Percentiles rank a stretch among this genome's conserved stretches.
phyloP scores from a whole-genome alignment of 164 flowering plant species.

The Vitis cinerea region DNA sequence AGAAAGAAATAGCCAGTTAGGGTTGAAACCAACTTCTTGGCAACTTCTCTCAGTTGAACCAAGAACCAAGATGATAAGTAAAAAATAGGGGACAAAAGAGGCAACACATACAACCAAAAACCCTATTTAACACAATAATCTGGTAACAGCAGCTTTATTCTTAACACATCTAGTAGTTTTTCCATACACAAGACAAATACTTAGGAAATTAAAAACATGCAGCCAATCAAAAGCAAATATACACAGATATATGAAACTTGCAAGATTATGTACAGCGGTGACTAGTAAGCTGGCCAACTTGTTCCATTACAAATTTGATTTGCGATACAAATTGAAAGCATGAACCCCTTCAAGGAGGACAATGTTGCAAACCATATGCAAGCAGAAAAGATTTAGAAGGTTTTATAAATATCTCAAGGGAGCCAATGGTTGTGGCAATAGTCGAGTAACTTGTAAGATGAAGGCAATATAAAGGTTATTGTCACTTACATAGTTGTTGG shows the following conservation, averaged over 20 bases:
- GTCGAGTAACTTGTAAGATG: not conserved
- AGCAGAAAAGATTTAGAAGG: slow-evolving; percentile 2
- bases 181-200: not conserved
- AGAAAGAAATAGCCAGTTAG: not conserved
- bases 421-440: not conserved
- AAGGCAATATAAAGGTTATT: slow-evolving; percentile 11
- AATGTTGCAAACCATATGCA: not conserved
- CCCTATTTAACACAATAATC: not conserved
- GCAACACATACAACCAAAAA: not conserved
- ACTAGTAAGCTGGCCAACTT: not conserved
- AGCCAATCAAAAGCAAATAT: too few relatives aligned
- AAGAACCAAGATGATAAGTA: not conserved
- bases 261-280: slow-evolving; percentile 10
- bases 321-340: slow-evolving; percentile 6
- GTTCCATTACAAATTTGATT: slow-evolving; percentile 1
- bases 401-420: slow-evolving; percentile 1
- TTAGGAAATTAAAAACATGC: not conserved
- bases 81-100: not conserved
- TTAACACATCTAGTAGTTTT: not conserved
- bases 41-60: not conserved
- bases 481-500: slow-evolving; percentile 12
- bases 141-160: not conserved
- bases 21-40: not conserved
- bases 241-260: slow-evolving; percentile 1
- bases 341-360: not conserved